These are phyloP conservation scores for Salix purpurea DNA, from an alignment of 345 rosid species.

Conservation along the genomic window DNA sequence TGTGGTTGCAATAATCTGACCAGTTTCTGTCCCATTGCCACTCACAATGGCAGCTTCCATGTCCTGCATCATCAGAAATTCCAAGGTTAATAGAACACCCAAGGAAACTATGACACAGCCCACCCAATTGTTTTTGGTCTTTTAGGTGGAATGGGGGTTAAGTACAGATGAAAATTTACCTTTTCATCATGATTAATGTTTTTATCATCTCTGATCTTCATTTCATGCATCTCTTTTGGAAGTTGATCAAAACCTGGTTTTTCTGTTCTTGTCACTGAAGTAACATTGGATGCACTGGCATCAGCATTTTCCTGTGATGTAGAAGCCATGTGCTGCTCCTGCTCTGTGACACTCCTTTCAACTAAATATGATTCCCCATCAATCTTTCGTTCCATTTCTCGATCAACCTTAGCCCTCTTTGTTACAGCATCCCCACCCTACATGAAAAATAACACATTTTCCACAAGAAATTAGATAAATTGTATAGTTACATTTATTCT, in stretches of 20 bases:
- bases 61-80: slow-evolving; percentile 37
- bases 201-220: slow-evolving; percentile 60
- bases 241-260: slow-evolving; percentile 52
- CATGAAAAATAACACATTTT: neutral
- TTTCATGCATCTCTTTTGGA: slow-evolving; percentile 56
- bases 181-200: slow-evolving; percentile 47
- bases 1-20: slow-evolving; percentile 75
- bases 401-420: slow-evolving; percentile 77
- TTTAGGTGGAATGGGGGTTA: neutral
- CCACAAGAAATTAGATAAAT: neutral
- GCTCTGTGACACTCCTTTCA: slow-evolving; percentile 42
- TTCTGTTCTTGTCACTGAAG: slow-evolving; percentile 31
- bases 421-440: slow-evolving; percentile 70
- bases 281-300: slow-evolving; percentile 47
- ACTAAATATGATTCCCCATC: slow-evolving; percentile 35
- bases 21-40: slow-evolving; percentile 82
- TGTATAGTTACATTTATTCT: neutral
- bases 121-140: neutral
- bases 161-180: slow-evolving; percentile 25
- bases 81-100: neutral
- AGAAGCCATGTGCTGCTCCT: slow-evolving; percentile 55
- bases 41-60: slow-evolving; percentile 57
- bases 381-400: slow-evolving; percentile 36
- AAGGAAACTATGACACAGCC: neutral
- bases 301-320: slow-evolving; percentile 41